Evolutionary conservation across 768 basidiomycete genomes (phyloP), one percentile per base, ranked within the genome.

Genomic region (Russula brevipes): DNA sequence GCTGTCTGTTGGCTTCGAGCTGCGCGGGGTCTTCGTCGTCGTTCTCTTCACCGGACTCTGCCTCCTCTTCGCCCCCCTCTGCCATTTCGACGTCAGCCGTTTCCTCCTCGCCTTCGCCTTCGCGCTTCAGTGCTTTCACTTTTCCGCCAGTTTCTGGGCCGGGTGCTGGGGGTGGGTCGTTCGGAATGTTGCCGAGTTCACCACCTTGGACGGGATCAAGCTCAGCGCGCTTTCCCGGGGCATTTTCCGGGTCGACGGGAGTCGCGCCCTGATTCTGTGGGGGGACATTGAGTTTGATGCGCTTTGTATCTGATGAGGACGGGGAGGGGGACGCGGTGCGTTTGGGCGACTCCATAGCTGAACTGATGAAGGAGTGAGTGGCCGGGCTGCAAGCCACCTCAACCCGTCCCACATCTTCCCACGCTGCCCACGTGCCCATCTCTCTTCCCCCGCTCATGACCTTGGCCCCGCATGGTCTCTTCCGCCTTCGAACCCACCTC

Each of bases 11-110:
- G 11, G 87, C 90, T 73, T 91, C 91, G 46, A 89, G 78, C 69
- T 89, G 87, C 5, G 88, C 89, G 3, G 88, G 86, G 75, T 93
- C 91, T 70, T 92, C 91, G 47, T 89, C 90, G 72, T 93, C 90
- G 68, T 84, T 85, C 64, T 91, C 89, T 65, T 91, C 91, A 8
- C 77, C 88, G 3, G 87, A 89, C 64, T 91, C 90, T 5, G 69
- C 82, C 65, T 90, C 90, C 64, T 90, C 89, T 57, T 91, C 90
- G 2, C 69, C 87, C 5, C 79, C 87, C 59, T 91, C 89, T 6
- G 82, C 87, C 89, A 92, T 92, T 36, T 88, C 89, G 60, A 91
- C 85, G 72, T 89, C 87, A 14, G 81, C 87, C 8, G 77, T 80
- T 61, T 88, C 88, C 11, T 87, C 87, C 35, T 81, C 82, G 14